Evolutionary conservation across 805 yeast genomes (phyloP).

Genomic region (Tetrapisispora namnaoensis): DNA sequence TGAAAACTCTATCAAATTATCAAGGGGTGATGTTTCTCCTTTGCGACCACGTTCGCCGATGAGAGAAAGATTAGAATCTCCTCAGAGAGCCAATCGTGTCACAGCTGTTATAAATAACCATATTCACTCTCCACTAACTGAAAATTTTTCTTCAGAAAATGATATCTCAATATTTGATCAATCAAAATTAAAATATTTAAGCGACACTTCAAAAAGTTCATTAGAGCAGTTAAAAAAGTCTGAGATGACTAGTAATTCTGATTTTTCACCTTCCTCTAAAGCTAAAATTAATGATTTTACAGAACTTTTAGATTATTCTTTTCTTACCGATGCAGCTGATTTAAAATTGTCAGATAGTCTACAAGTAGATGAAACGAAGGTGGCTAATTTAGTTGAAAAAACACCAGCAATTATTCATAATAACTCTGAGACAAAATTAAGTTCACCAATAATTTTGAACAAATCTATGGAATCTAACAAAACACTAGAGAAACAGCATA

Average conservation of each 20-base stretch:
- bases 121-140: constrained; percentile 26
- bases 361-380: background rate
- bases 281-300: constrained; percentile 21
- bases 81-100: constrained; percentile 23
- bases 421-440: constrained; percentile 4
- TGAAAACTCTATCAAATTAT: background rate
- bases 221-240: background rate
- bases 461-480: constrained; percentile 3
- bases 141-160: background rate
- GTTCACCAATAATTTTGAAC: constrained; percentile 18
- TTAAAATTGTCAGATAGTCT: background rate
- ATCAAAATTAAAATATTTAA: background rate
- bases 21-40: background rate
- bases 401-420: background rate
- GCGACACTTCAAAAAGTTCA: constrained; percentile 2
- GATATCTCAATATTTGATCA: background rate
- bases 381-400: background rate
- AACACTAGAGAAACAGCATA: background rate
- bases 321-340: constrained; percentile 4
- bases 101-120: constrained; percentile 27
- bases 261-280: constrained; percentile 25
- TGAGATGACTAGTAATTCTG: constrained; percentile 1
- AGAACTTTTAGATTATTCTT: constrained; percentile 20
- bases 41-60: constrained; percentile 3
- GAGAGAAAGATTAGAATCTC: constrained; percentile 11